phyloP scores from a whole-genome alignment of 31 red algal species.

The Pterothamnion heteromorphum region DNA sequence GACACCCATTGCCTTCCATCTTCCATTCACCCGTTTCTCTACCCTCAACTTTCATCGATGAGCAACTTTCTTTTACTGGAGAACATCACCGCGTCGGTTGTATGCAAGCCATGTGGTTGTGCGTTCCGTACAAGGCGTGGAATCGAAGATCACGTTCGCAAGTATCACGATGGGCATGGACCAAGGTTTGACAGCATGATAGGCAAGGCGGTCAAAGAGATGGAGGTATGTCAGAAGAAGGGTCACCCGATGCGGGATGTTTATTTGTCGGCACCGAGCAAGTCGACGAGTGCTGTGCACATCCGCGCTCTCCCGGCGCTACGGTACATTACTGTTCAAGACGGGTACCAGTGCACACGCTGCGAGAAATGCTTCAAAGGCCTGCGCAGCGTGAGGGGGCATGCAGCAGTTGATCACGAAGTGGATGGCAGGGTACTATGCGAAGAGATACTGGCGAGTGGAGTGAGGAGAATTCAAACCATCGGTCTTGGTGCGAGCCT shows the following conservation, averaged over 20 bases:
- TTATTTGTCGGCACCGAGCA: neutral
- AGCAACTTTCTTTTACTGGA: no score
- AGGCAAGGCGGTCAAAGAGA: neutral
- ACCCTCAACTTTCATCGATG: no score
- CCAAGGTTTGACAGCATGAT: neutral
- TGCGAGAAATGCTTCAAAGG: no score
- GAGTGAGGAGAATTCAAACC: neutral
- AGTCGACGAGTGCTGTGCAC: neutral
- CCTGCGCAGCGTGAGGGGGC: neutral
- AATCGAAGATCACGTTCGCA: neutral
- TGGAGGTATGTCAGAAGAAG: neutral
- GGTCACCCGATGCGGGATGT: neutral
- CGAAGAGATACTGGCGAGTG: neutral
- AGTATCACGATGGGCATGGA: neutral
- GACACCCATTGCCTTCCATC: no score
- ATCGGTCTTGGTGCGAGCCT: neutral
- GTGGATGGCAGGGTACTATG: neutral
- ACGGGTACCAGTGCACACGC: neutral
- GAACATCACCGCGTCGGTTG: no score
- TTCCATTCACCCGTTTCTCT: no score
- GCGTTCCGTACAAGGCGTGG: no score
- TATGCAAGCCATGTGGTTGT: no score
- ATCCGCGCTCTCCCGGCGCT: neutral
- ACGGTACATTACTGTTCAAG: neutral
- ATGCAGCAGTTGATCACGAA: neutral